Evolutionary conservation across 495 filamentous ascomycete genomes (phyloP).

Genomic region (Corynascus novoguineensis): DNA sequence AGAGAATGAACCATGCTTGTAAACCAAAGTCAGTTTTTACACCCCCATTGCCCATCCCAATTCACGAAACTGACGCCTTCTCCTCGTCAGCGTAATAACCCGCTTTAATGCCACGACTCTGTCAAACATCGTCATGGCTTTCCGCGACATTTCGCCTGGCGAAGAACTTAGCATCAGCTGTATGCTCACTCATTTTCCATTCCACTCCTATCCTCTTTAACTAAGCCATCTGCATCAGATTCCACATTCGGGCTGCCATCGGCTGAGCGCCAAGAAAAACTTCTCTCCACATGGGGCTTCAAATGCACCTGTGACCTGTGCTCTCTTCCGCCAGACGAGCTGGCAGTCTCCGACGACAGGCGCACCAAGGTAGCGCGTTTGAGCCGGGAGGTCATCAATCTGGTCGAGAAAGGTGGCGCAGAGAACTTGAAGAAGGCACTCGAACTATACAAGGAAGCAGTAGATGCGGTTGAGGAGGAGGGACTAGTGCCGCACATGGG

Average conservation of each 20-base stretch:
- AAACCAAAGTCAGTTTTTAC: slow-evolving; percentile 30
- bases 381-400: slow-evolving; percentile 21
- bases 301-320: slow-evolving; percentile 34
- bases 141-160: slow-evolving; percentile 29
- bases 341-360: slow-evolving; percentile 26
- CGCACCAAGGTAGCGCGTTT: slow-evolving; percentile 23
- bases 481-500: slow-evolving; percentile 30
- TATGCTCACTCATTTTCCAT: slow-evolving; percentile 7
- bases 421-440: slow-evolving; percentile 17
- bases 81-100: slow-evolving; percentile 25
- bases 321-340: slow-evolving; percentile 16
- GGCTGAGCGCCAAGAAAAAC: slow-evolving; percentile 21
- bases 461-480: slow-evolving; percentile 28
- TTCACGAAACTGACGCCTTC: neutral
- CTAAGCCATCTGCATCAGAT: slow-evolving; percentile 18
- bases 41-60: too few relatives aligned
- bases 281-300: slow-evolving; percentile 35
- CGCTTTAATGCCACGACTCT: slow-evolving; percentile 27
- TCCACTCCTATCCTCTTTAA: neutral
- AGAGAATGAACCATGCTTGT: slow-evolving; percentile 36
- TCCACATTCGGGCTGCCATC: slow-evolving; percentile 26
- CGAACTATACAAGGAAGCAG: slow-evolving; percentile 22
- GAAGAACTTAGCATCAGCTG: slow-evolving; percentile 39
- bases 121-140: slow-evolving; percentile 28
- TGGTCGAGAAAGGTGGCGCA: slow-evolving; percentile 11